Base-by-base conservation (phyloP, 208 protist genomes). In the Pavlovales sp. region DNA sequence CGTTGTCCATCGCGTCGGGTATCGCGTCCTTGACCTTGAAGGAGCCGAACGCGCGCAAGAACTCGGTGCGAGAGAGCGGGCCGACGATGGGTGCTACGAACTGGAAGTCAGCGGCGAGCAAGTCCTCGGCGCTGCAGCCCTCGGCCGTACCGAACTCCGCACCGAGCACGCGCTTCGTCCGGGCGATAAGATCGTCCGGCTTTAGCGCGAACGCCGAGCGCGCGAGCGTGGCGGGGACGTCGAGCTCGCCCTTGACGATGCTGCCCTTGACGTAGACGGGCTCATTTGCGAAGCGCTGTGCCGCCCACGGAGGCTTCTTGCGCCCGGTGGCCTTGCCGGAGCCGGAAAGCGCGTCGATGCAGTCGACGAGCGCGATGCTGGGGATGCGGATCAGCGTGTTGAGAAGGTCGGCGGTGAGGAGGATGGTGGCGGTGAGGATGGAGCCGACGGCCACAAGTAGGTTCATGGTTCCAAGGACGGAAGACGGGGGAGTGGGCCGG, bases 11-110 rank as follows among this genome's bases (percentile, higher is more conserved):
- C 7, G 34, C 8, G 66, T 88, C 84, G 0, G 84, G 84, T 0
- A 88, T 22, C 7, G 84, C 84, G 10, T 88, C 75, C 39, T 76
- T 80, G 32, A 88, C 11, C 39, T 57, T 81, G 84, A 88, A 88
- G 0, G 37, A 47, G 47, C n/a, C 32, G 42, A 79, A 80, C 22
- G 84, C 44, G 18, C 47, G 47, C 32, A 76, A 20, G 37, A 88
- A 88, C 71, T 88, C 84, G n/a, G n/a, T 71, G 0, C 42, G 37
- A 0, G 37, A 39, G 14, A 88, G 66, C 71, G 84, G 84, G 22
- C 71, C 84, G 37, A 79, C 71, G 42, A 81, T 57, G 22, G 84
- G 84, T 34, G 84, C 71, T 36, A 79, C 84, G 38, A 88, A 88
- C 47, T 44, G 40, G 37, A 88, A 88, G 76, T 88, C 84, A 5